These are phyloP conservation scores for Plasmopara viticola DNA, from an alignment of 352 stramenopile genomes.

Conservation along the genomic window DNA sequence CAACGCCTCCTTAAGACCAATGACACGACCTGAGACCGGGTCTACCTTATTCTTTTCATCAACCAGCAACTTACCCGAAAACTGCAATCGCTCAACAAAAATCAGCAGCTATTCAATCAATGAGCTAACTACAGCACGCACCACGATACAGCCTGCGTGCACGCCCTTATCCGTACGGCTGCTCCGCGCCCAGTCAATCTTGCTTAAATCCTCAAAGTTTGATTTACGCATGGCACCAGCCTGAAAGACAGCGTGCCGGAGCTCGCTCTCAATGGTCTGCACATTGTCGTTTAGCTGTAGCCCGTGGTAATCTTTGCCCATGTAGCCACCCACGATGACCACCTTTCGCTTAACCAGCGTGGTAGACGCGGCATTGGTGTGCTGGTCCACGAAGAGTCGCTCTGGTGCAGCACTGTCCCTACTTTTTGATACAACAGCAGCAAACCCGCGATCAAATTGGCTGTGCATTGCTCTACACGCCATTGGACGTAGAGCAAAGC, in stretches of 20 bases:
- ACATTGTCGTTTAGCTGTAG: slow-evolving; percentile 79
- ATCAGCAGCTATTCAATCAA: neutral
- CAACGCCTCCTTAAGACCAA: slow-evolving; percentile 52
- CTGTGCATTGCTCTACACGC: slow-evolving; percentile 10
- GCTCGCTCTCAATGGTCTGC: slow-evolving; percentile 76
- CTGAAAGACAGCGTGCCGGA: slow-evolving; percentile 73
- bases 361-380: neutral
- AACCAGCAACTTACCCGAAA: slow-evolving; percentile 85
- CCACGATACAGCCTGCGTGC: slow-evolving; percentile 85
- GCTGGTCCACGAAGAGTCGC: slow-evolving; percentile 5
- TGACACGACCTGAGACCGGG: slow-evolving; percentile 41
- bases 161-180: slow-evolving; percentile 90
- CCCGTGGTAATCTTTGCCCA: slow-evolving; percentile 70
- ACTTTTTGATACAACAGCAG: neutral
- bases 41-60: slow-evolving; percentile 69
- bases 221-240: slow-evolving; percentile 81
- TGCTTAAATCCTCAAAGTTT: slow-evolving; percentile 82
- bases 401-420: neutral
- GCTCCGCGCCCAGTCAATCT: slow-evolving; percentile 88
- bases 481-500: slow-evolving; percentile 15
- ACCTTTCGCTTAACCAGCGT: slow-evolving; percentile 85
- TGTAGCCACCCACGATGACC: slow-evolving; percentile 80
- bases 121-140: slow-evolving; percentile 24
- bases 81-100: slow-evolving; percentile 29
- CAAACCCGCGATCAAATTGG: slow-evolving; percentile 7